Conservation (phyloP, 805 yeast species). For the Starmera caribaea region DNA sequence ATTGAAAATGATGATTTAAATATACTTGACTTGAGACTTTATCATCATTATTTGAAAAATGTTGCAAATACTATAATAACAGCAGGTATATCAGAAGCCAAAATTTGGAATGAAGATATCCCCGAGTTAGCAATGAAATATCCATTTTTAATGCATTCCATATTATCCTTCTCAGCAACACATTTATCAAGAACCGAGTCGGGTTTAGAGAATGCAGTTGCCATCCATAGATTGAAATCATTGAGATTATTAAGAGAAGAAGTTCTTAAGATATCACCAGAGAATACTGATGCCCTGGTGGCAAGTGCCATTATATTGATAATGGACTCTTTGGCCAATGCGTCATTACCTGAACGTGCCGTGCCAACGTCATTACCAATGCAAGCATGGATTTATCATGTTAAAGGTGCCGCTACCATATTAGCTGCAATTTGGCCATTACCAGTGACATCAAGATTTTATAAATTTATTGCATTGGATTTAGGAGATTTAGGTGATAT, state of each 20-base stretch:
- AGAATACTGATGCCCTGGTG: constrained; percentile 87
- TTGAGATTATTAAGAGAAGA: constrained; percentile 73
- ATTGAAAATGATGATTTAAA: constrained; percentile 29
- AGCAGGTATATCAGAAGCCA: constrained; percentile 80
- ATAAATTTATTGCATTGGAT: constrained; percentile 73
- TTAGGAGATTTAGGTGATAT: constrained; percentile 79
- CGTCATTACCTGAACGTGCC: constrained; percentile 38
- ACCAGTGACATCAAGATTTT: constrained; percentile 55
- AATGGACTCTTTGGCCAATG: constrained; percentile 92
- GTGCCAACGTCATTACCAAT: constrained; percentile 61
- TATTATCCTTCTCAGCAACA: constrained; percentile 86
- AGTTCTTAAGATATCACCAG: constrained; percentile 71
- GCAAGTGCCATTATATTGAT: constrained; percentile 85
- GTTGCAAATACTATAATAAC: constrained; percentile 84
- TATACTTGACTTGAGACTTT: constrained; percentile 67
- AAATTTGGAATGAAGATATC: constrained; percentile 81
- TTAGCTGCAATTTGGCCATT: constrained; percentile 95
- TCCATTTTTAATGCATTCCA: constrained; percentile 88
- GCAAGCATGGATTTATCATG: constrained; percentile 95
- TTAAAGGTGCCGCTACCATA: constrained; percentile 94
- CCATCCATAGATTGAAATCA: constrained; percentile 83
- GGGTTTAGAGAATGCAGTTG: constrained; percentile 72
- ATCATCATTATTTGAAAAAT: constrained; percentile 79
- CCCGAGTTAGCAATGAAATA: constrained; percentile 81
- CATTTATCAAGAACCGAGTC: constrained; percentile 72